Percentiles rank a stretch among this genome's conserved stretches.
Evolutionary conservation across 208 protist genomes (phyloP).

Genomic region (Trichomonas tenax): DNA sequence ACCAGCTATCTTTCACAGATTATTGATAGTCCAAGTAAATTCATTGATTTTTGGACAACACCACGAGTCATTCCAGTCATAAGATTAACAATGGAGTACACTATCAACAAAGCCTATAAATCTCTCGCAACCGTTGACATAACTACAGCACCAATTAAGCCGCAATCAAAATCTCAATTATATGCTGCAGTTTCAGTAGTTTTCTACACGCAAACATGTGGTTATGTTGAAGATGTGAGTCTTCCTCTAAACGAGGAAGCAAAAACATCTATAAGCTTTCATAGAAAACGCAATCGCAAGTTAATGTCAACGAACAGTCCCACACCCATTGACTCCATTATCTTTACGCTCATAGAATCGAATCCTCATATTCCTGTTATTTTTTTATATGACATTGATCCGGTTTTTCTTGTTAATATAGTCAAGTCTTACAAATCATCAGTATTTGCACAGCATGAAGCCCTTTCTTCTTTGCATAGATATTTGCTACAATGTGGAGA

Average conservation of each 20-base stretch:
- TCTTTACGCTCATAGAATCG: neutral
- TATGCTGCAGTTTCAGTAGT: neutral
- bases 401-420: neutral
- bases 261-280: neutral
- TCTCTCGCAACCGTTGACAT: neutral
- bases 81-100: neutral
- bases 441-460: neutral
- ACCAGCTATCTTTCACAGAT: neutral
- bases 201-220: neutral
- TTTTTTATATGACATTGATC: neutral
- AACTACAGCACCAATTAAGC: neutral
- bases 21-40: neutral
- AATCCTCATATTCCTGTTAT: neutral
- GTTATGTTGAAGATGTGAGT: neutral
- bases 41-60: neutral
- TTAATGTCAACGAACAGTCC: too few species aligned
- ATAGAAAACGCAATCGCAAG: neutral
- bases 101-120: neutral
- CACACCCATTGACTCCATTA: neutral
- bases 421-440: neutral
- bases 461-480: neutral
- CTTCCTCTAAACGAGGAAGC: neutral
- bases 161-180: neutral
- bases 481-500: neutral
- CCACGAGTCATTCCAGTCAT: neutral